Evolutionary conservation across 2,329 filamentous ascomycete species (phyloP), one percentile per base, ranked within the genome.

Genomic region (Botrytis hyacinthi): DNA sequence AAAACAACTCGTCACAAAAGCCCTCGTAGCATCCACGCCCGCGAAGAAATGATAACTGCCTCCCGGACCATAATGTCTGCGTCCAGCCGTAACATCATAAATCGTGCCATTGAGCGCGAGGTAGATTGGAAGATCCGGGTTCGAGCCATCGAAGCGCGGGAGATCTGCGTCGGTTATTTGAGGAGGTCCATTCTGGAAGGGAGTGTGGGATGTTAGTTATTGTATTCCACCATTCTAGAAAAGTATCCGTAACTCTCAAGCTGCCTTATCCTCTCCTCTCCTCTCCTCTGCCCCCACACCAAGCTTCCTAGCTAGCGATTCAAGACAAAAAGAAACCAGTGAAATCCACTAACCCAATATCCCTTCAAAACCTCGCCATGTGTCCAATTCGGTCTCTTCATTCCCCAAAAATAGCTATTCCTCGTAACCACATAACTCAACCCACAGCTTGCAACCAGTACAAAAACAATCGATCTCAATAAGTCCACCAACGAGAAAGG

Each of bases 1-100:
- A 84, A 99, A 99, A 83, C 96, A 99, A 29, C 93, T 94, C 3
- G 96, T 98, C 16, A 99, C 90, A 82, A 94, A 99, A 32, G 91
- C 94, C 67, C 96, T 91, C 22, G 92, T 90, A 48, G 95, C 95
- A 83, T 99, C 96, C 75, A 87, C 87, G 75, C 95, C 96, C 0
- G 94, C 89, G 82, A 99, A 97, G 84, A 92, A 91, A 79, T 91
- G 87, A 86, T 99, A 99, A 54, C 90, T 90, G 7, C 95, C 96
- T 42, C 94, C 94, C 0, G 95, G 91, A 0, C 93, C 93, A 84
- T 96, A 96, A 83, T 92, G 85, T 82, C 87, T 82, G 78, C 88
- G 86, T 71, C 90, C 90, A 44, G 87, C 83, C n/a, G 89, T 88
- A 59, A 97, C 93, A 82, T 97, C 93, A 86, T 92, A 96, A 83